Conservation (phyloP, 192 early-diverging fungal species). For the Spizellomyces punctatus region DNA sequence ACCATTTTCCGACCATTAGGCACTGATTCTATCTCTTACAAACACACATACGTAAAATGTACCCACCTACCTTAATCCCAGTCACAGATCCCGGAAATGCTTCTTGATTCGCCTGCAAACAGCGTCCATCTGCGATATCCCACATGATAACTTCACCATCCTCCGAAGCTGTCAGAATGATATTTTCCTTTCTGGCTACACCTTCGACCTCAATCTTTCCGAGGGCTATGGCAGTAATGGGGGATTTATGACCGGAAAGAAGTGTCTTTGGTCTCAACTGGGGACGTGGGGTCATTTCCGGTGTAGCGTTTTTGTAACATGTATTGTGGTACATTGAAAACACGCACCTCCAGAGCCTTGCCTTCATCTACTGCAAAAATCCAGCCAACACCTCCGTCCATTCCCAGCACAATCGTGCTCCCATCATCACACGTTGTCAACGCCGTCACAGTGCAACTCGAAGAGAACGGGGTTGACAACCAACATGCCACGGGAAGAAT, state of each 20-base stretch:
- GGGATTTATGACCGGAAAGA: constrained; percentile 31
- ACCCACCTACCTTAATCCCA: constrained; percentile 22
- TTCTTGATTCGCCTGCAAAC: constrained; percentile 27
- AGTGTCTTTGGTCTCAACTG: constrained; percentile 29
- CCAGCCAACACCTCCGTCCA: constrained; percentile 19
- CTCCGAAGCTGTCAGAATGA: constrained; percentile 34
- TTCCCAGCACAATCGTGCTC: constrained; percentile 12
- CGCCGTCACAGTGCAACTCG: not conserved
- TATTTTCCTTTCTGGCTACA: constrained; percentile 32
- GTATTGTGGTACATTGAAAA: not conserved
- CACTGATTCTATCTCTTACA: not conserved
- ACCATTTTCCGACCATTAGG: not conserved
- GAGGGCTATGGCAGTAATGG: constrained; percentile 34
- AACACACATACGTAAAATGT: not conserved
- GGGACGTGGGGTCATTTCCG: not conserved
- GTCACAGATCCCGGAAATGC: constrained; percentile 35
- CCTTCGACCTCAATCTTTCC: constrained; percentile 40
- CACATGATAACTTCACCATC: constrained; percentile 49
- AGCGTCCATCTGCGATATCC: constrained; percentile 51
- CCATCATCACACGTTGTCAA: constrained; percentile 8
- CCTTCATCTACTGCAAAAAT: constrained; percentile 8
- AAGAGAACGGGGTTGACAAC: constrained; percentile 10
- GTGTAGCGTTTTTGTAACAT: not conserved
- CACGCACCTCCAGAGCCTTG: not conserved
- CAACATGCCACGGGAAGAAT: constrained; percentile 21